Base-by-base conservation (phyloP, 2,329 filamentous ascomycete genomes). In the Myriangium duriaei region DNA sequence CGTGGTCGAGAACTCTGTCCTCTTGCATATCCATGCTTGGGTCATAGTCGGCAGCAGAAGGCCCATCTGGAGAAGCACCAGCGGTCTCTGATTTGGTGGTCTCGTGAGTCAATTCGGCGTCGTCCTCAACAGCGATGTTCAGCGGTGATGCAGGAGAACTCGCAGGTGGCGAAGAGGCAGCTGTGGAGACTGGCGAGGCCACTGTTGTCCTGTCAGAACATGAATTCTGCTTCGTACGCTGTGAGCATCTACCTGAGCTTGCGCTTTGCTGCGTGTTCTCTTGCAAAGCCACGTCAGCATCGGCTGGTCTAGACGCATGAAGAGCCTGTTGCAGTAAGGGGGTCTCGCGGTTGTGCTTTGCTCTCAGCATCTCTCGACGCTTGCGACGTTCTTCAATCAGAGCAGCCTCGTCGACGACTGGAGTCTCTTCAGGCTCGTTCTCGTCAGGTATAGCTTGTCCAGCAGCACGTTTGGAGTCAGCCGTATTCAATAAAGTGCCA, bases 1-100 rank as follows among this genome's bases (percentile, higher is more conserved):
- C 19, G 30, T 33, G 9, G 17, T 33, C 5, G 7, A 14, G 40
- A 4, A 75, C 69, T 50, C 76, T 75, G 49, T 94, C 86, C 57
- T 92, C 83, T 55, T 80, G 70, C 81, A 88, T 91, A 54, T 95
- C 87, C 48, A 78, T 68, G 1, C 79, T 91, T 1, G 87, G 87
- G 53, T 94, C 84, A 55, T 94, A 94, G 57, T 94, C 84, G 42
- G 85, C 86, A 32, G 87, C 87, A n/a, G 86, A 94, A 4, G 83
- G 81, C 5, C 80, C 84, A 50, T 91, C 79, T 37, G 72, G 71
- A 32, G 75, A 72, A 45, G 60, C 58, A 47, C 56, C 45, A 44
- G 48, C 34, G 44, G 50, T 42, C 42, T 53, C 42, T 42, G 53
- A 43, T 17, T 44, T 42, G 29, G 50, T 46, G 26, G 48, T 49